A percentile compares a stretch with the other conserved stretches of the same genome.
These are phyloP conservation scores for Triticum turgidum DNA, from an alignment of 176 grass and related monocot genomes.

Conservation along the genomic window DNA sequence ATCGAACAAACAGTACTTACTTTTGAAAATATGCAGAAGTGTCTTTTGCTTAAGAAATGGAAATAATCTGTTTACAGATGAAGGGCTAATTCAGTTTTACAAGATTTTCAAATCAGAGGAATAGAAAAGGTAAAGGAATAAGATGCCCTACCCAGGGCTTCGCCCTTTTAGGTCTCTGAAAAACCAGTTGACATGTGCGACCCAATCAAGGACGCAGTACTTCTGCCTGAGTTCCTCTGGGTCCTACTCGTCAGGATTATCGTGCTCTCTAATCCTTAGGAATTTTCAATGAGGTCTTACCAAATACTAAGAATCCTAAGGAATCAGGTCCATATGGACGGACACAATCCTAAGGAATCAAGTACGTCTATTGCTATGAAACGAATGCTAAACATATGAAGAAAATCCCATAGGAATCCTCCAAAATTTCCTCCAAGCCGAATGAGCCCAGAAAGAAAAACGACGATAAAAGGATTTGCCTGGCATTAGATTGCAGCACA, in stretches of 20 bases:
- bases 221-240: neutral
- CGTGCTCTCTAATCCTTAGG: neutral
- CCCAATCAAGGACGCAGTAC: neutral
- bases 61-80: neutral
- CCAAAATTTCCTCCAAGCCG: neutral
- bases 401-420: neutral
- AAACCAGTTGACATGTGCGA: neutral
- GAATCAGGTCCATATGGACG: neutral
- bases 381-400: neutral
- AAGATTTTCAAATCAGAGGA: neutral
- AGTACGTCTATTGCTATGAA: neutral
- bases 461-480: neutral
- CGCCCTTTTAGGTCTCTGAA: neutral
- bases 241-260: neutral
- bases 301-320: neutral
- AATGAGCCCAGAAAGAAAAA: neutral
- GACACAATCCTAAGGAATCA: neutral
- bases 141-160: neutral
- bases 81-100: neutral
- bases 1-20: neutral
- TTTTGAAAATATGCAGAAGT: neutral
- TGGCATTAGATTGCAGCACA: neutral
- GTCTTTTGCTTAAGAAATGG: neutral
- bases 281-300: neutral
- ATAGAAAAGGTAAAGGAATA: neutral